Evolutionary conservation across 148 eudicot genomes (phyloP).

Genomic region (Arctostaphylos glauca): DNA sequence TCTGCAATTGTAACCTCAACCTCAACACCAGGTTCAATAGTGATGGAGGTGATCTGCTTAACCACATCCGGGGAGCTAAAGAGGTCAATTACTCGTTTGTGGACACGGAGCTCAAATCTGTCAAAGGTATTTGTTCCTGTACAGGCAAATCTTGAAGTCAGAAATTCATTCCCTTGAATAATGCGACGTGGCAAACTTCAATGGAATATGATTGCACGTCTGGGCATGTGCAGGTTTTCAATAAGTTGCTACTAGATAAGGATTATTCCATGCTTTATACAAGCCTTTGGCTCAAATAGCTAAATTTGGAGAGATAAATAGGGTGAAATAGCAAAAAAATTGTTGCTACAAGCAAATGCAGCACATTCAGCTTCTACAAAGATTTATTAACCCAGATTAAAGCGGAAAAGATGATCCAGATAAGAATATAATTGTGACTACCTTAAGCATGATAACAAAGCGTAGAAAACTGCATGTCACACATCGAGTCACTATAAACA

Average conservation of each 20-base stretch:
- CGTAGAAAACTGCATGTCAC: background rate
- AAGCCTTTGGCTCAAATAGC: background rate
- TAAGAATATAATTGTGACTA: background rate
- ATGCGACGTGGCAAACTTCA: background rate
- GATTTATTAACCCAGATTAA: background rate
- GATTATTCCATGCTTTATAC: background rate
- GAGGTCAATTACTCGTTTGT: conserved; percentile 85
- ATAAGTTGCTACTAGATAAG: background rate
- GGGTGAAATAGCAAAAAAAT: background rate
- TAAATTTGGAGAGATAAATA: background rate
- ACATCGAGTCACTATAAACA: background rate
- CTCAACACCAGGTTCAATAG: conserved; percentile 83
- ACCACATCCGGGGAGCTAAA: conserved; percentile 89
- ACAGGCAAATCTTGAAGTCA: background rate
- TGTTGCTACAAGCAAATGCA: background rate
- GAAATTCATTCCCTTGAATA: background rate
- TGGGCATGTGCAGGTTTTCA: background rate
- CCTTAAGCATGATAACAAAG: background rate
- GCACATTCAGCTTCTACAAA: conserved; percentile 1
- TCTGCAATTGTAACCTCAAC: conserved; percentile 89
- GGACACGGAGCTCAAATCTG: conserved; percentile 80
- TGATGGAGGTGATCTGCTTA: conserved; percentile 89
- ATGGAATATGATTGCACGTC: background rate
- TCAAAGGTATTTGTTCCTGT: conserved; percentile 81
- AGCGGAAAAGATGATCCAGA: background rate